Percentiles rank a stretch among this genome's conserved stretches.
Evolutionary conservation across 2,329 filamentous ascomycete genomes (phyloP).

Genomic region (Pyrenophora tritici-repentis): DNA sequence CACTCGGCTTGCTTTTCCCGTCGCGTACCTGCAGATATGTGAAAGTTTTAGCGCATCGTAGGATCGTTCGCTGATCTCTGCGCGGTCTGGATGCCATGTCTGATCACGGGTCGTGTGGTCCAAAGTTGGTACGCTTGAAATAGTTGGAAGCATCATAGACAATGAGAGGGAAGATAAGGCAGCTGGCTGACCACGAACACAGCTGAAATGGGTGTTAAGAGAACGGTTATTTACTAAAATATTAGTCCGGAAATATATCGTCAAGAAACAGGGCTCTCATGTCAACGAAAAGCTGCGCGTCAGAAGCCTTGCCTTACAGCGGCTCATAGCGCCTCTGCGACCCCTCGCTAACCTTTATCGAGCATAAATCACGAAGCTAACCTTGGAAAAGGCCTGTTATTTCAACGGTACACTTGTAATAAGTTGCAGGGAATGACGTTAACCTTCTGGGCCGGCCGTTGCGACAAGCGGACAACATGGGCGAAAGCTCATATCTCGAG

Average conservation of each 20-base stretch:
- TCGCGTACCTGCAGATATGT: conserved; percentile 15
- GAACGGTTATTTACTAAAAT: too few species aligned
- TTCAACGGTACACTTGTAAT: conserved; percentile 8
- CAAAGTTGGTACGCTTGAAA: too few species aligned
- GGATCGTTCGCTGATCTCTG: conserved; percentile 4
- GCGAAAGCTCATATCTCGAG: background rate
- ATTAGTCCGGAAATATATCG: too few species aligned
- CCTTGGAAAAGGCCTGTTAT: background rate
- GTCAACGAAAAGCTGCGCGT: too few species aligned
- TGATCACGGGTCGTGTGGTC: too few species aligned
- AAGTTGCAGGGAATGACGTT: conserved; percentile 10
- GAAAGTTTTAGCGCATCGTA: conserved; percentile 3
- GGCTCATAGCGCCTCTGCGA: conserved; percentile 2
- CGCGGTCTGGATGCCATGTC: too few species aligned
- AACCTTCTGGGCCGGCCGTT: conserved; percentile 3
- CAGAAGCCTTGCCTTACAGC: background rate
- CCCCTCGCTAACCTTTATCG: conserved; percentile 3
- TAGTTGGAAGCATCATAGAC: too few species aligned
- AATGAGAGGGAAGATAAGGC: too few species aligned
- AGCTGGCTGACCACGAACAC: too few species aligned
- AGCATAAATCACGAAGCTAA: background rate
- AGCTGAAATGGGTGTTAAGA: too few species aligned
- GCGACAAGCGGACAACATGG: conserved; percentile 8
- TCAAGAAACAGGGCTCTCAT: too few species aligned
- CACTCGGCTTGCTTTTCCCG: conserved; percentile 4